phyloP scores from a whole-genome alignment of 139 green algal species.

The Micractinium sp. region DNA sequence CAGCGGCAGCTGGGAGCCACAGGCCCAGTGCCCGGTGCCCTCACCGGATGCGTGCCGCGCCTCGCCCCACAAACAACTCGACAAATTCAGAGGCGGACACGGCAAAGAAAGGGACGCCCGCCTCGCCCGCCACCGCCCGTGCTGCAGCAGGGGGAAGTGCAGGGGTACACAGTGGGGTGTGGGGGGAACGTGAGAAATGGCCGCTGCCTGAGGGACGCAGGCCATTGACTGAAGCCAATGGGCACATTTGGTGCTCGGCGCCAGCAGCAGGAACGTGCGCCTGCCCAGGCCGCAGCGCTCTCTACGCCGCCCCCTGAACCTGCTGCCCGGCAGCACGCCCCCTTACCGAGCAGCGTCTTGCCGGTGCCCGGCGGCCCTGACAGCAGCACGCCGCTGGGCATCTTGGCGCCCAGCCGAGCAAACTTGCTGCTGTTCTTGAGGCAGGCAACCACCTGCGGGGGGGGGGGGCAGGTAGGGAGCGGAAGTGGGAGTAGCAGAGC shows the following conservation, averaged over 20 bases:
- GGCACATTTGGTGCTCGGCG: too few relatives aligned
- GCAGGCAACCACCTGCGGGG: slow-evolving; percentile 88
- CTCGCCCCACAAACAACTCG: slow-evolving; percentile 98
- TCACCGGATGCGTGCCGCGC: slow-evolving; percentile 86
- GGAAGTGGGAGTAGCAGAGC: too few relatives aligned
- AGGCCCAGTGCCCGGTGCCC: slow-evolving; percentile 47
- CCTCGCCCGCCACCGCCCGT: slow-evolving; percentile 91
- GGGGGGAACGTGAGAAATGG: too few relatives aligned
- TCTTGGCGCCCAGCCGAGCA: slow-evolving; percentile 70
- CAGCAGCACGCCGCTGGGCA: slow-evolving; percentile 82
- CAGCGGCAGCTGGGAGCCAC: not conserved
- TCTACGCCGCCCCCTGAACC: too few relatives aligned
- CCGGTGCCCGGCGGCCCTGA: slow-evolving; percentile 61
- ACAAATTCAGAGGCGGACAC: slow-evolving; percentile 97
- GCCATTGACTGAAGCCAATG: too few relatives aligned
- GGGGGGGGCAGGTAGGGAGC: not conserved
- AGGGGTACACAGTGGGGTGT: not conserved
- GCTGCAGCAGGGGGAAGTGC: slow-evolving; percentile 55
- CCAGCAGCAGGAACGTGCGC: too few relatives aligned
- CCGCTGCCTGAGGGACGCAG: too few relatives aligned
- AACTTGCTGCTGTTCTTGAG: slow-evolving; percentile 75
- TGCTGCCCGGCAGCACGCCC: too few relatives aligned
- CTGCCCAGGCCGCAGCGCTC: too few relatives aligned
- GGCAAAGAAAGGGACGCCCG: slow-evolving; percentile 92
- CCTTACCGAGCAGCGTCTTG: slow-evolving; percentile 41